phyloP scores from a whole-genome alignment of 768 basidiomycete species.

The Hygrocybe punicea region DNA sequence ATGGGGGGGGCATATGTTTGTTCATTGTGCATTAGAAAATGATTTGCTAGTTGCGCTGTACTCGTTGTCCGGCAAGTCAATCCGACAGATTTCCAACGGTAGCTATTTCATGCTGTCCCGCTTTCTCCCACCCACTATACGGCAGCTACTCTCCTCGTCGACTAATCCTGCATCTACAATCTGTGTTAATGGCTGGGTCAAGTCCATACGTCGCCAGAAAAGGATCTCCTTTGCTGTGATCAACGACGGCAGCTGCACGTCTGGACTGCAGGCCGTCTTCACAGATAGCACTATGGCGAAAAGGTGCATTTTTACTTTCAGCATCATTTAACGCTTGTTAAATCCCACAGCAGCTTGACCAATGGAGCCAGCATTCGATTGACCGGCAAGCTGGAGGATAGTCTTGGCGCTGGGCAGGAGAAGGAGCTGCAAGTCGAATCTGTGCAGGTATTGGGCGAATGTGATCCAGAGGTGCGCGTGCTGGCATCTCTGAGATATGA shows the following conservation, averaged over 20 bases:
- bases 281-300: conserved; percentile 35
- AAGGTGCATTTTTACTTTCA: conserved; percentile 21
- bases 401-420: conserved; percentile 45
- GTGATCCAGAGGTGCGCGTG: conserved; percentile 43
- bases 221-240: conserved; percentile 81
- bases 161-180: neutral
- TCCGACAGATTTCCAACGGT: too few species aligned
- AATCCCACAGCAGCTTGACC: conserved; percentile 29
- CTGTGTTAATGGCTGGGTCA: conserved; percentile 74
- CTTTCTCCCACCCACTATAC: conserved; percentile 29
- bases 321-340: neutral
- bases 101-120: neutral
- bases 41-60: neutral
- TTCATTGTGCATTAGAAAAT: neutral
- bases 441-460: conserved; percentile 44
- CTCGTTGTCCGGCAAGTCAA: neutral
- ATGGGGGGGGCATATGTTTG: neutral
- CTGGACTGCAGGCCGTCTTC: conserved; percentile 79
- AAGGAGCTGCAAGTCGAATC: conserved; percentile 48
- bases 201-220: conserved; percentile 83
- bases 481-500: neutral
- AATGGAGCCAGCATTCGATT: conserved; percentile 43
- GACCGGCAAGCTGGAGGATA: conserved; percentile 43
- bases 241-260: conserved; percentile 71
- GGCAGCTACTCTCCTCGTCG: conserved; percentile 25